Evolutionary conservation across 352 stramenopile species (phyloP).

Genomic region (Phytophthora cactorum): DNA sequence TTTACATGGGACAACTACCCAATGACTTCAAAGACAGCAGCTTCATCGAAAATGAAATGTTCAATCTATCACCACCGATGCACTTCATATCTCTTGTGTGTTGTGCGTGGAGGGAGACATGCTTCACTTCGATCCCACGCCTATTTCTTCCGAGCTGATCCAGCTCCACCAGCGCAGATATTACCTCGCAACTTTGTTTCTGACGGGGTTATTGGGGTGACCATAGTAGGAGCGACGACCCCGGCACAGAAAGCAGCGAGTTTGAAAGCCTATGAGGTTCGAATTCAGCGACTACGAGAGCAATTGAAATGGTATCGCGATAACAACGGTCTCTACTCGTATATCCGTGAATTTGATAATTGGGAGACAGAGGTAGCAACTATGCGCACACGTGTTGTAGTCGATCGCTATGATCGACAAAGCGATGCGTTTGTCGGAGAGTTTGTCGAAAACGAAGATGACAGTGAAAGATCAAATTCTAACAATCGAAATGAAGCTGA

Average conservation of each 20-base stretch:
- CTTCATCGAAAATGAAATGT: conserved; percentile 8
- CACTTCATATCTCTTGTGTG: conserved; percentile 9
- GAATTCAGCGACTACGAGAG: background rate
- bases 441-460: background rate
- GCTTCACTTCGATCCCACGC: conserved; percentile 6
- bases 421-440: background rate
- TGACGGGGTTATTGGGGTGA: background rate
- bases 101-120: conserved; percentile 8
- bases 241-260: no score
- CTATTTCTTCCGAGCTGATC: conserved; percentile 13
- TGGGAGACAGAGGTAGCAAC: background rate
- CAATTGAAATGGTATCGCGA: conserved; percentile 3
- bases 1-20: background rate
- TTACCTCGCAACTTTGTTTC: conserved; percentile 8
- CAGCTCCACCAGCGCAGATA: background rate
- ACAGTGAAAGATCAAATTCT: background rate
- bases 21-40: no score
- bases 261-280: conserved; percentile 1
- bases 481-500: background rate
- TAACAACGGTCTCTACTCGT: conserved; percentile 7
- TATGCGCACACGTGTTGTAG: background rate
- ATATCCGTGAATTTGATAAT: background rate
- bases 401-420: background rate
- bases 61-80: conserved; percentile 7
- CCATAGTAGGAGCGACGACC: no score